Evolutionary conservation across 2,329 filamentous ascomycete species (phyloP).

Genomic region (Sarocladium strictum): DNA sequence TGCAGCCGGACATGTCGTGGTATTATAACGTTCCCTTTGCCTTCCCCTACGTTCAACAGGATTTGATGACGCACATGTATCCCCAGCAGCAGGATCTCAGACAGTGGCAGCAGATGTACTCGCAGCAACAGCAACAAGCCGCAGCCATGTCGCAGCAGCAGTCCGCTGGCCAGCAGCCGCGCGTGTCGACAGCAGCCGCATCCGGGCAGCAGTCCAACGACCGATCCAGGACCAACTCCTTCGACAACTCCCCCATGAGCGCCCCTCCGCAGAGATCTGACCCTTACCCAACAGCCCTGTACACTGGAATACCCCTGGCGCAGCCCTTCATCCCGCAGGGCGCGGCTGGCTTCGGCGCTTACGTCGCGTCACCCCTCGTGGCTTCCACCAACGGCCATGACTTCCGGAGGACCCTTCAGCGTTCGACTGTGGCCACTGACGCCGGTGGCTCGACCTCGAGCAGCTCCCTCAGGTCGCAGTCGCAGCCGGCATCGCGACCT

Average conservation of each 20-base stretch:
- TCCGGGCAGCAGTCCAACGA: constrained; percentile 31
- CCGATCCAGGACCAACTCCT: constrained; percentile 55
- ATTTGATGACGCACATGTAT: constrained; percentile 36
- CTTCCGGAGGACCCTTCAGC: constrained; percentile 51
- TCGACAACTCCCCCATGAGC: constrained; percentile 55
- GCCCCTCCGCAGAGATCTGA: constrained; percentile 50
- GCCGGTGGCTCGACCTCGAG: constrained; percentile 39
- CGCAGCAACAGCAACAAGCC: constrained; percentile 27
- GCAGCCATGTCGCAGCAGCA: constrained; percentile 25
- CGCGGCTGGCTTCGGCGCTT: constrained; percentile 39
- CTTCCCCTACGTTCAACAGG: constrained; percentile 34
- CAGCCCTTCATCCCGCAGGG: constrained; percentile 42
- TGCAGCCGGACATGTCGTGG: constrained; percentile 44
- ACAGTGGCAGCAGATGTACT: constrained; percentile 28
- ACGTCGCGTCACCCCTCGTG: constrained; percentile 51
- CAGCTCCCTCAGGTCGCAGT: constrained; percentile 58
- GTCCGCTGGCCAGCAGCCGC: constrained; percentile 14
- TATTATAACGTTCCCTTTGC: constrained; percentile 38
- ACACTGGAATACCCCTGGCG: constrained; percentile 31
- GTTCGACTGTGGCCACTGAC: constrained; percentile 45
- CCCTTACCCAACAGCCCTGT: constrained; percentile 41
- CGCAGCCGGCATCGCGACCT: constrained; percentile 55
- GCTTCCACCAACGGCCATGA: constrained; percentile 39
- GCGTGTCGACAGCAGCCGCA: constrained; percentile 19
- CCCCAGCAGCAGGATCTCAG: constrained; percentile 29